Conservation (phyloP, 768 basidiomycete genomes). For the Termitomyces sp. region DNA sequence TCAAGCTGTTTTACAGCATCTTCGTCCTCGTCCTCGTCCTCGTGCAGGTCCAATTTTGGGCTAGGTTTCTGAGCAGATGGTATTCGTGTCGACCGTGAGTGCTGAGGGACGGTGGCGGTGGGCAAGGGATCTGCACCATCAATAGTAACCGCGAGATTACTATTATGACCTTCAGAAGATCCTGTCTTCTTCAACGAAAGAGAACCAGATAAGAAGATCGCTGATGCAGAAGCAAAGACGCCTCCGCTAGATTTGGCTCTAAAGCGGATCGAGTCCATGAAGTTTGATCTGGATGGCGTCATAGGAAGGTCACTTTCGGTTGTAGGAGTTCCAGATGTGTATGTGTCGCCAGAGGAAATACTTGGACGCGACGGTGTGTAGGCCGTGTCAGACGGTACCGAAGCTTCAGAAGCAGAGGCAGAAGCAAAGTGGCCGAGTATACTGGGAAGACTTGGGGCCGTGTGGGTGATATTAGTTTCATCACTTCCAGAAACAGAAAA, state of each 20-base stretch:
- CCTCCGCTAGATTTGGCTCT: constrained; percentile 26
- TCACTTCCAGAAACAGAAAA: constrained; percentile 6
- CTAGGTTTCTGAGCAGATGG: constrained; percentile 27
- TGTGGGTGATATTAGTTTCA: constrained; percentile 14
- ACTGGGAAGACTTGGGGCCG: constrained; percentile 57
- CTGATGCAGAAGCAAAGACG: constrained; percentile 24
- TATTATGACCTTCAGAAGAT: constrained; percentile 10
- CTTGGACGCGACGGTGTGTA: constrained; percentile 49
- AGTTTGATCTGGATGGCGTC: constrained; percentile 34
- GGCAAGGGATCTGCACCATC: constrained; percentile 3
- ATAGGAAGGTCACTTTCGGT: constrained; percentile 35
- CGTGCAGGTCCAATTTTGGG: constrained; percentile 14
- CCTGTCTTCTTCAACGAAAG: constrained; percentile 22
- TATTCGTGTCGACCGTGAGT: constrained; percentile 16
- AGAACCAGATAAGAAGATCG: constrained; percentile 23
- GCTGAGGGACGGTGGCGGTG: constrained; percentile 5
- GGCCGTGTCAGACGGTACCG: constrained; percentile 33
- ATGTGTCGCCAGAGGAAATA: constrained; percentile 56
- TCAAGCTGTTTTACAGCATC: constrained; percentile 4
- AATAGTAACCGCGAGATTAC: constrained; percentile 11
- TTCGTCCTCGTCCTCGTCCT: constrained; percentile 23
- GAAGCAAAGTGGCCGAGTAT: constrained; percentile 61
- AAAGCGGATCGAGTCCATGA: constrained; percentile 35
- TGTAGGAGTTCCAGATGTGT: constrained; percentile 43
- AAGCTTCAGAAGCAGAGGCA: constrained; percentile 38